phyloP scores from a whole-genome alignment of 2,329 filamentous ascomycete species.

The Talaromyces marneffei region DNA sequence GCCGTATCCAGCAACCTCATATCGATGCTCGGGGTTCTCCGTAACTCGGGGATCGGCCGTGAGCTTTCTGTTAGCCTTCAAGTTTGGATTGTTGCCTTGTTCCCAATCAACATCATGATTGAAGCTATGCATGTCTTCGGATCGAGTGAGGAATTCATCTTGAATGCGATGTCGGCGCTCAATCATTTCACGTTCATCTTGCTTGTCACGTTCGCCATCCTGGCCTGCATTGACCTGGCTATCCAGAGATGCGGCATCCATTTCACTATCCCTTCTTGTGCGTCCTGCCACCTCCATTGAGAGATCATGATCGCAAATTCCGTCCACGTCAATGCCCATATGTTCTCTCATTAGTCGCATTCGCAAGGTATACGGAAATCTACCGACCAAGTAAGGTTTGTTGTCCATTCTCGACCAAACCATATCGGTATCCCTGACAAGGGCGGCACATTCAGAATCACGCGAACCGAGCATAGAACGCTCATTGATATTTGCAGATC shows the following conservation, averaged over 20 bases:
- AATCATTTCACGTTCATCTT: slow-evolving; percentile 38
- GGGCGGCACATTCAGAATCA: slow-evolving; percentile 85
- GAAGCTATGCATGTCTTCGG: slow-evolving; percentile 59
- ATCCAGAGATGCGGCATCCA: slow-evolving; percentile 18
- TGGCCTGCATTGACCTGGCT: slow-evolving; percentile 22
- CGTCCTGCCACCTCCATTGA: slow-evolving; percentile 59
- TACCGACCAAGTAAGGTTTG: slow-evolving; percentile 78
- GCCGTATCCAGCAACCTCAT: slow-evolving; percentile 74
- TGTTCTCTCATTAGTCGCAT: slow-evolving; percentile 95
- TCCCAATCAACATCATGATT: slow-evolving; percentile 68
- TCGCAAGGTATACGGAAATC: slow-evolving; percentile 87
- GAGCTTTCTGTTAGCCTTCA: slow-evolving; percentile 50
- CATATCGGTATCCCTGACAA: slow-evolving; percentile 90
- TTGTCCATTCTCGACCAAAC: slow-evolving; percentile 88
- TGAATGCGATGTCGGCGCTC: slow-evolving; percentile 43
- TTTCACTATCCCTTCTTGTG: slow-evolving; percentile 54
- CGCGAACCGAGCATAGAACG: slow-evolving; percentile 87
- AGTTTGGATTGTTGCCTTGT: slow-evolving; percentile 52
- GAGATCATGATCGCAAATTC: slow-evolving; percentile 73
- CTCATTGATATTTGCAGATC: slow-evolving; percentile 98
- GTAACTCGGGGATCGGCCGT: slow-evolving; percentile 56
- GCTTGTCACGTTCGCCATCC: slow-evolving; percentile 31
- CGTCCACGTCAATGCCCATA: slow-evolving; percentile 89
- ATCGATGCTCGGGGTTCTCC: slow-evolving; percentile 57
- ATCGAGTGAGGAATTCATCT: slow-evolving; percentile 52